phyloP scores from a whole-genome alignment of 176 grass and related monocot genomes.

The Miscanthus lutarioriparius region DNA sequence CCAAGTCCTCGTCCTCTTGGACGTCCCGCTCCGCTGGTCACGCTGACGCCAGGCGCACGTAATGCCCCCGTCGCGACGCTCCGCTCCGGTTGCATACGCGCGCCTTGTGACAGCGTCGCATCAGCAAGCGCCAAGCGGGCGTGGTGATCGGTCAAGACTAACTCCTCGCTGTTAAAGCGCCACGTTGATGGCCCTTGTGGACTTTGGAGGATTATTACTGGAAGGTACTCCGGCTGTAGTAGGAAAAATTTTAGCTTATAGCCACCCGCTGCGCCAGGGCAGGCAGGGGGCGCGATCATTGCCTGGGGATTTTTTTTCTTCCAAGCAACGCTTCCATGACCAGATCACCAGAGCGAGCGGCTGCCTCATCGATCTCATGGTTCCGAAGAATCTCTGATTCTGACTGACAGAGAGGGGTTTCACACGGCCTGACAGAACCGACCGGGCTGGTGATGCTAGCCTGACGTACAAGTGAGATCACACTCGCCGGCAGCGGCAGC shows the following conservation, averaged over 20 bases:
- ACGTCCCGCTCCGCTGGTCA: constrained; percentile 23
- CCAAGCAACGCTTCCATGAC: constrained; percentile 27
- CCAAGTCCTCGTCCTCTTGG: neutral
- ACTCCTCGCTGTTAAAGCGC: constrained; percentile 16
- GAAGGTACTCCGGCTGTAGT: neutral
- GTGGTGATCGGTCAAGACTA: neutral
- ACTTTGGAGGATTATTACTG: neutral
- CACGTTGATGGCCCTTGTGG: neutral
- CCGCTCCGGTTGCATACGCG: constrained; percentile 18
- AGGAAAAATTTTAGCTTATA: neutral
- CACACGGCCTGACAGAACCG: neutral
- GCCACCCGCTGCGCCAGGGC: neutral
- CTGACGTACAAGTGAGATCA: constrained; percentile 40
- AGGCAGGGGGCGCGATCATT: neutral
- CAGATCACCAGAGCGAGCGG: neutral
- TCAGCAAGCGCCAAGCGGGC: constrained; percentile 7
- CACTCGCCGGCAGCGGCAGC: neutral
- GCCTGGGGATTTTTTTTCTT: constrained; percentile 8
- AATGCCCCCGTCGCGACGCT: neutral
- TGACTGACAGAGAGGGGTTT: neutral
- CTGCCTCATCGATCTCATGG: neutral
- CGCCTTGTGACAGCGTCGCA: constrained; percentile 52
- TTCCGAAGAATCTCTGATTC: neutral
- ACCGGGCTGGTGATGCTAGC: constrained; percentile 7
- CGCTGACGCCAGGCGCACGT: constrained; percentile 54